A percentile compares a stretch with the other conserved stretches of the same genome.
These are phyloP conservation scores for Karstenula rhodostoma DNA, from an alignment of 2,329 filamentous ascomycete genomes.

Conservation along the genomic window DNA sequence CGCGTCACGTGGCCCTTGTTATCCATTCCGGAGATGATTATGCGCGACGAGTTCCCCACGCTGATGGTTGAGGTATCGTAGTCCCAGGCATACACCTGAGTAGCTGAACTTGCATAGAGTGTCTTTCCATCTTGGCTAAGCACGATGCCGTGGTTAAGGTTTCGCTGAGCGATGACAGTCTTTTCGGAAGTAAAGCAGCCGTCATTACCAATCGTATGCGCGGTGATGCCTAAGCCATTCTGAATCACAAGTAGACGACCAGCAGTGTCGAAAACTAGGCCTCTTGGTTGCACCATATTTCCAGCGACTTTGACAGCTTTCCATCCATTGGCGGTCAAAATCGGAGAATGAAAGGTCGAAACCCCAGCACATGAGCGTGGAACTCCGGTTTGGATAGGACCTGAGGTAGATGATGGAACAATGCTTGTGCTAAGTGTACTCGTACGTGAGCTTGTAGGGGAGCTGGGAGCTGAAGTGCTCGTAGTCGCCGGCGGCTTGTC, in stretches of 20 bases:
- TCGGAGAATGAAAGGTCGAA: slow-evolving; percentile 25
- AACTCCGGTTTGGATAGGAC: slow-evolving; percentile 28
- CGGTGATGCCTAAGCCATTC: slow-evolving; percentile 49
- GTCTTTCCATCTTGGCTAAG: slow-evolving; percentile 40
- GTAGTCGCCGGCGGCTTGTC: slow-evolving; percentile 24
- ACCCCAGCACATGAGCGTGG: slow-evolving; percentile 33
- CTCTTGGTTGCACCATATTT: slow-evolving; percentile 49
- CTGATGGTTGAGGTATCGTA: slow-evolving; percentile 34
- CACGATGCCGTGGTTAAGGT: slow-evolving; percentile 41
- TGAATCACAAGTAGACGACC: slow-evolving; percentile 54
- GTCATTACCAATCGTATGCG: slow-evolving; percentile 48
- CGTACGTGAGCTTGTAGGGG: slow-evolving; percentile 21
- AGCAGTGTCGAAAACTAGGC: slow-evolving; percentile 49
- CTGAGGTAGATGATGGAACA: slow-evolving; percentile 19
- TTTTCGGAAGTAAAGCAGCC: slow-evolving; percentile 38
- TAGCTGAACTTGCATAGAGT: slow-evolving; percentile 40
- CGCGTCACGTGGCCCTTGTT: slow-evolving; percentile 38
- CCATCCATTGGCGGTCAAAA: slow-evolving; percentile 35
- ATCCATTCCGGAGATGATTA: slow-evolving; percentile 38
- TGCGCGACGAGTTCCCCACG: slow-evolving; percentile 40
- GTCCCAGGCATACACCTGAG: slow-evolving; percentile 34
- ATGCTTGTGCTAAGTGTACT: slow-evolving; percentile 27
- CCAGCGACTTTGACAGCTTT: slow-evolving; percentile 50
- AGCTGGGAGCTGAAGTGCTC: slow-evolving; percentile 11
- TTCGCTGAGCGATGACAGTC: slow-evolving; percentile 31